Base-by-base conservation (phyloP, 164 flowering plant genomes). In the Tetracentron sinense region DNA sequence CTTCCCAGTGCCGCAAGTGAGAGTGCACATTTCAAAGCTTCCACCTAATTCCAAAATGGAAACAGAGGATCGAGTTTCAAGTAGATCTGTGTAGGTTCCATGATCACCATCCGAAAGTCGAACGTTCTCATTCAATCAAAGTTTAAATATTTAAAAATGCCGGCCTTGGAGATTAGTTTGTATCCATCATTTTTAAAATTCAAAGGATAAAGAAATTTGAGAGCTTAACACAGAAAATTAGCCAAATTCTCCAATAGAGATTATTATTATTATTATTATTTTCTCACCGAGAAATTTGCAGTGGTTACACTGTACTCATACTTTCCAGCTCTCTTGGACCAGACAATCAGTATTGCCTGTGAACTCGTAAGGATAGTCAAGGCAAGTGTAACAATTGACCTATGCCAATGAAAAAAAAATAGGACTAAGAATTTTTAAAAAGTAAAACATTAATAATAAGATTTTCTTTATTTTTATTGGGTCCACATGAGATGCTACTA, bases 311-410 rank as follows among this genome's bases (percentile, higher is more conserved):
- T 93, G 65, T 93, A 93, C 68, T 93, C 98, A 67, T 93, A 93
- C 76, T 89, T 93, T 35, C 98, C 98, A 61, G 98, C 98, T 78
- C 96, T 78, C 81, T 90, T 93, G 6, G 98, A 93, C 97, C 97
- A 93, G 28, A 87, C 98, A 71, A 93, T 93, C n/a, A 93, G 83
- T 68, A 93, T 90, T 20, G 96, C 90, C 79, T 93, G 98, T 29
- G 97, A 93, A 72, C 98, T 93, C 23, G 98, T 93, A 48, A 93
- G 92, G 58, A 93, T 19, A 42, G 98, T 93, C 80, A 93, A 74
- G 44, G 92, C 84, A 54, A 87, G 65, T 3, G 96, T 88, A 20
- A 90, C 98, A 52, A 78, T n/a, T 14, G 94, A 80, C 83, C 98
- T 93, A 57, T 30, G 38, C 4, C 31, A 72, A 50, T 7, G 23